phyloP scores from a whole-genome alignment of 495 filamentous ascomycete genomes.

The Copromyces sp. region DNA sequence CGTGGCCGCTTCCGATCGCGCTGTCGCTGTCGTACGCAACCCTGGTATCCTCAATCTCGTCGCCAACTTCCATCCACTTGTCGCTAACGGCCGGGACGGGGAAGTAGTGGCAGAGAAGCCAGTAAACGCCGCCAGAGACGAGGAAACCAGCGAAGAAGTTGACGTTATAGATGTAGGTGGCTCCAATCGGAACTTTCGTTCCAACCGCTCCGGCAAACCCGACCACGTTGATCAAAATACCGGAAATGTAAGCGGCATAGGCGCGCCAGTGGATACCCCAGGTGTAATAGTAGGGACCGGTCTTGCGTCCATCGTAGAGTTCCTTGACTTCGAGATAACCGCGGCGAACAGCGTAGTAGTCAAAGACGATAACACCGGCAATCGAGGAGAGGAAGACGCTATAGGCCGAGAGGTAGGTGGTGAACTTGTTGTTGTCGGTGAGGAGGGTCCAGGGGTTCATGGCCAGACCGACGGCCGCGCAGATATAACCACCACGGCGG shows the following conservation, averaged over 20 bases:
- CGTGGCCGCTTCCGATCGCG: slow-evolving; percentile 7
- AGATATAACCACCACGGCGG: slow-evolving; percentile 82
- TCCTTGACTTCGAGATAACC: slow-evolving; percentile 73
- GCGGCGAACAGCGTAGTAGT: slow-evolving; percentile 82
- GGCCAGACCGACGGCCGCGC: slow-evolving; percentile 68
- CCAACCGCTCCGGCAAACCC: slow-evolving; percentile 83
- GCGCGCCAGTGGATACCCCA: slow-evolving; percentile 74
- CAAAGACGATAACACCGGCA: slow-evolving; percentile 78
- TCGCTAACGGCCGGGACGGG: slow-evolving; percentile 67
- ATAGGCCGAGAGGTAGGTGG: slow-evolving; percentile 89
- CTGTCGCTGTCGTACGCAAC: slow-evolving; percentile 34
- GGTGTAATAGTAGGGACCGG: slow-evolving; percentile 61
- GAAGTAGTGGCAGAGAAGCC: slow-evolving; percentile 50
- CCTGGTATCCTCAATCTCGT: slow-evolving; percentile 45
- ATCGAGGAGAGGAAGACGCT: slow-evolving; percentile 93
- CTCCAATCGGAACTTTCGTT: slow-evolving; percentile 55
- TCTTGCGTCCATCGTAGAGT: slow-evolving; percentile 62
- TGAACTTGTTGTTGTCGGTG: slow-evolving; percentile 72
- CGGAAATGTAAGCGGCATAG: slow-evolving; percentile 73
- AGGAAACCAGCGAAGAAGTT: slow-evolving; percentile 85
- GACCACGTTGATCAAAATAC: slow-evolving; percentile 87
- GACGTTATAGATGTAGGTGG: slow-evolving; percentile 78
- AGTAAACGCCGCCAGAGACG: slow-evolving; percentile 61
- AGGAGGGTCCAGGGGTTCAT: slow-evolving; percentile 90
- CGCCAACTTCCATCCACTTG: slow-evolving; percentile 72